Evolutionary conservation across 2,329 filamentous ascomycete species (phyloP).

Genomic region (Lecanicillium sp.): DNA sequence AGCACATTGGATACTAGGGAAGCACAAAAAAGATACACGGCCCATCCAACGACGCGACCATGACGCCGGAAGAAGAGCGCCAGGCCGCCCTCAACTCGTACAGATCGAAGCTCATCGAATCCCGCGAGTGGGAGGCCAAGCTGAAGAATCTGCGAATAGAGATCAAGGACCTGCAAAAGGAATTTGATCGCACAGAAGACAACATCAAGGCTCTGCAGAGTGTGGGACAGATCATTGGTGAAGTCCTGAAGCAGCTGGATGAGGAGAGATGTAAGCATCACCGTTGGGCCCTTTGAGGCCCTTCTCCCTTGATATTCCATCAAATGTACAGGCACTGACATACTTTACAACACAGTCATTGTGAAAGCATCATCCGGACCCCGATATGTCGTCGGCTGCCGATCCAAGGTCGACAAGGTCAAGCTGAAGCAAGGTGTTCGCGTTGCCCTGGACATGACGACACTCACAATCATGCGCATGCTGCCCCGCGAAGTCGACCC

Average conservation of each 20-base stretch:
- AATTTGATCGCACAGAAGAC: constrained; percentile 95
- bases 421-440: constrained; percentile 98
- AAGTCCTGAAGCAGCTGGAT: constrained; percentile 97
- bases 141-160: constrained; percentile 88
- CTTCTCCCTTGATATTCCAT: not conserved
- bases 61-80: constrained; percentile 50
- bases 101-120: constrained; percentile 79
- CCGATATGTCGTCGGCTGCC: constrained; percentile 95
- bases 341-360: constrained; percentile 56
- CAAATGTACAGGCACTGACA: constrained; percentile 13
- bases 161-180: constrained; percentile 90
- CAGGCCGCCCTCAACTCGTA: constrained; percentile 68
- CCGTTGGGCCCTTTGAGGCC: not conserved
- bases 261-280: constrained; percentile 83
- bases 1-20: not conserved
- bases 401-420: constrained; percentile 93
- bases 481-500: constrained; percentile 96
- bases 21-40: constrained; percentile 3
- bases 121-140: constrained; percentile 97
- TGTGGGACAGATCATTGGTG: constrained; percentile 97
- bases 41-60: constrained; percentile 19
- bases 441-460: constrained; percentile 98
- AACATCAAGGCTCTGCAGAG: constrained; percentile 99
- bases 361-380: constrained; percentile 97
- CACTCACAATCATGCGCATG: constrained; percentile 99